Percentiles rank a stretch among this genome's conserved stretches.
Conservation (phyloP, 1,284 basidiomycete genomes). For the Puccinia horiana region DNA sequence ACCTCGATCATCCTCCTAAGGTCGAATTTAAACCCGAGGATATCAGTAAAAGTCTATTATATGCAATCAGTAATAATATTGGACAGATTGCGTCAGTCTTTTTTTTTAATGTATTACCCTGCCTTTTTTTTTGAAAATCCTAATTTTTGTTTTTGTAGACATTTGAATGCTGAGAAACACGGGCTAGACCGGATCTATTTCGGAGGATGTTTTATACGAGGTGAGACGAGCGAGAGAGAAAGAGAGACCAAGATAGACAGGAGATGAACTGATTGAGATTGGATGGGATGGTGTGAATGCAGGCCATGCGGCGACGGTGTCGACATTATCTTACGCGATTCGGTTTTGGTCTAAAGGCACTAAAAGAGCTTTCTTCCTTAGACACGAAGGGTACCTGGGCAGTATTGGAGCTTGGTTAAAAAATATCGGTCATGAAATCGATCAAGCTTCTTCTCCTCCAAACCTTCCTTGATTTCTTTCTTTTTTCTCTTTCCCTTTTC, state of each 20-base stretch:
- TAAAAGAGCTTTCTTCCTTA: slow-evolving; percentile 91
- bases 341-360: slow-evolving; percentile 99
- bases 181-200: slow-evolving; percentile 96
- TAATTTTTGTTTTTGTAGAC: slow-evolving; percentile 63
- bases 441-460: not conserved
- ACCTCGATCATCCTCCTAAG: slow-evolving; percentile 60
- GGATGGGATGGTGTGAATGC: slow-evolving; percentile 17
- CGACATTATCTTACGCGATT: slow-evolving; percentile 96
- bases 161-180: slow-evolving; percentile 99
- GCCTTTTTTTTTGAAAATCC: not conserved
- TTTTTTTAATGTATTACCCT: not conserved
- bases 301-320: slow-evolving; percentile 96
- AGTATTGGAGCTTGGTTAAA: slow-evolving; percentile 88
- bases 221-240: slow-evolving; percentile 61
- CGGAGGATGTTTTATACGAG: slow-evolving; percentile 97
- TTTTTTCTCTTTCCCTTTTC: too few relatives aligned
- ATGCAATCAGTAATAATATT: slow-evolving; percentile 98
- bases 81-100: slow-evolving; percentile 97
- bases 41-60: slow-evolving; percentile 82
- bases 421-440: slow-evolving; percentile 67
- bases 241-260: not conserved
- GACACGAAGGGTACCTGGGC: slow-evolving; percentile 96
- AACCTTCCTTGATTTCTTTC: too few relatives aligned
- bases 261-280: not conserved
- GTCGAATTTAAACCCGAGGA: slow-evolving; percentile 83